Evolutionary conservation across 1,284 basidiomycete genomes (phyloP), one percentile per base, ranked within the genome.

Genomic region (Testicularia cyperi): DNA sequence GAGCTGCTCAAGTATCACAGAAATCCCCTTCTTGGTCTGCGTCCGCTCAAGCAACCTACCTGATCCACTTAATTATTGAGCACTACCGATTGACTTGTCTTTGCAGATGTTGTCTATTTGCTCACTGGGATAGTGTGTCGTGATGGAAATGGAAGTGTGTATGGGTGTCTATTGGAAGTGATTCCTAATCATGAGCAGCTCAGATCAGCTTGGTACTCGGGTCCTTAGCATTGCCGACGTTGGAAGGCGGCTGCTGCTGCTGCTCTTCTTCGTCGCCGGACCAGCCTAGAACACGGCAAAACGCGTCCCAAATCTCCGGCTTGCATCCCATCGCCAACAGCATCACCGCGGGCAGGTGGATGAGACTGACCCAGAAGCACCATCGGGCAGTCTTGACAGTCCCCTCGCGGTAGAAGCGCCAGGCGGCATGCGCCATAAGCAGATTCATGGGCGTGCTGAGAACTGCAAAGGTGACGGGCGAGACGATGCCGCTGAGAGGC

Each of bases 271-370:
- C 29, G 3, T 38, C 38, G 4, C n/a, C 31, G 2, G 45, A 26
- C 44, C 45, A 60, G 19, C 56, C 56, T 20, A 60, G 24, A 36
- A 44, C 42, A n/a, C 48, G 44, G 16, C 49, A 35, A 26, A 70
- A 13, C 2, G 56, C 63, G 20, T 54, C 49, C 70, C 72, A 71
- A 6, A 75, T 43, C n/a, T 70, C 70, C 8, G 62, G 47, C 53
- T 76, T 77, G 53, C 72, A 76, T 2, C 63, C 81, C 89, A 99
- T 92, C 85, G 94, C 92, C 52, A 98, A 80, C 0, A 86, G 88
- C 61, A 98, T 81, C 10, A 97, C 81, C 8, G 87, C 87, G 0
- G 95, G 94, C 44, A 98, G 77, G 78, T 94, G 94, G 85, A 92
- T 92, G 58, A 98, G 76, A 77, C 86, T 87, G 53, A 89, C 84